phyloP scores from a whole-genome alignment of 1,139 yeast species.

The Hanseniaspora gamundiae region DNA sequence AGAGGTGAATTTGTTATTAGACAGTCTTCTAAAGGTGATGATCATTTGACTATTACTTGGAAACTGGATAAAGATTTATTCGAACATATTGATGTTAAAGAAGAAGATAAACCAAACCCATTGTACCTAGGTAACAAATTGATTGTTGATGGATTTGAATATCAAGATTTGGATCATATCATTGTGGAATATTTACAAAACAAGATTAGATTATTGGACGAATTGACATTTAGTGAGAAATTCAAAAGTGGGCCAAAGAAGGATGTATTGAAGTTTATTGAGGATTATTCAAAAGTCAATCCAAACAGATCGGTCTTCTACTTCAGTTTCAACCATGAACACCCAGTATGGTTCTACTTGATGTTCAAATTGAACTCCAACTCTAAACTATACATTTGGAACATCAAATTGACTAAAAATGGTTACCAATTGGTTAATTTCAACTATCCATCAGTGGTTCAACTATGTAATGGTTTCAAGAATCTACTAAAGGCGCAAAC shows the following conservation, averaged over 20 bases:
- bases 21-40: constrained; percentile 84
- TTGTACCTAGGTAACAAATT: constrained; percentile 51
- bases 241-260: constrained; percentile 71
- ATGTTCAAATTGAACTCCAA: constrained; percentile 69
- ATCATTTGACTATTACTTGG: constrained; percentile 91
- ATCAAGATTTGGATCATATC: constrained; percentile 85
- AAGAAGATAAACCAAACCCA: constrained; percentile 51
- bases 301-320: constrained; percentile 85
- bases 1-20: constrained; percentile 91
- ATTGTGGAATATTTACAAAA: constrained; percentile 82
- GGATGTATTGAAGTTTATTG: constrained; percentile 80
- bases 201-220: constrained; percentile 72
- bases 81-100: constrained; percentile 84
- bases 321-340: constrained; percentile 80
- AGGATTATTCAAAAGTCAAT: constrained; percentile 81
- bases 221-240: constrained; percentile 77
- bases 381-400: constrained; percentile 74
- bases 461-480: constrained; percentile 91
- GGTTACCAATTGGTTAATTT: constrained; percentile 75
- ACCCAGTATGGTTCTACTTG: constrained; percentile 84
- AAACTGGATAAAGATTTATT: constrained; percentile 82
- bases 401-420: constrained; percentile 75
- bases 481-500: constrained; percentile 28
- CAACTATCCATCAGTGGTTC: constrained; percentile 75
- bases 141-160: constrained; percentile 53